Evolutionary conservation across 2,329 filamentous ascomycete species (phyloP).

Genomic region (Colletotrichum incanum): DNA sequence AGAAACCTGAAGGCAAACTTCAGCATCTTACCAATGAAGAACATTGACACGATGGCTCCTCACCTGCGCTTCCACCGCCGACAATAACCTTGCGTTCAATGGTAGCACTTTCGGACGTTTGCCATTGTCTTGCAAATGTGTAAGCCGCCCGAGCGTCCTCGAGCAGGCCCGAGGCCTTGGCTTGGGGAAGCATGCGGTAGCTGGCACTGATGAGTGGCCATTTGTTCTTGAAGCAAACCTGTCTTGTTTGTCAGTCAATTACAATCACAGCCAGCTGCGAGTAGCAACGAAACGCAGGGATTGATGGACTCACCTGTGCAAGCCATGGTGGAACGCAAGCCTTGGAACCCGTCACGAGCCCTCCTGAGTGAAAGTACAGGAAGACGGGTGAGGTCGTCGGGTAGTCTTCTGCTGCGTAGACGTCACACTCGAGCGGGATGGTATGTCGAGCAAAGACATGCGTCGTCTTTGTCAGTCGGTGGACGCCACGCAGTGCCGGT

Average conservation of each 20-base stretch:
- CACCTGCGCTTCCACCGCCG: constrained; percentile 54
- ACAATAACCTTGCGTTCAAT: constrained; percentile 49
- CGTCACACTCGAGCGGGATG: constrained; percentile 54
- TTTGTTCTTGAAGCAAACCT: constrained; percentile 51
- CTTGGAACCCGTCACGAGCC: constrained; percentile 52
- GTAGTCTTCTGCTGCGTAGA: constrained; percentile 50
- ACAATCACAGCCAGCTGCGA: not conserved
- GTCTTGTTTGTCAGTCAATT: not conserved
- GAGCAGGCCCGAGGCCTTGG: constrained; percentile 47
- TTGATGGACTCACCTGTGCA: constrained; percentile 49
- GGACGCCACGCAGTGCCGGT: not conserved
- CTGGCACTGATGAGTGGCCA: constrained; percentile 55
- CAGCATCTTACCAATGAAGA: not conserved
- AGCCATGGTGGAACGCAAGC: constrained; percentile 55
- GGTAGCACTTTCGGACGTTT: not conserved
- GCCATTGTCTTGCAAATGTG: constrained; percentile 49
- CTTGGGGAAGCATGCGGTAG: constrained; percentile 55
- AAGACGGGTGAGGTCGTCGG: constrained; percentile 49
- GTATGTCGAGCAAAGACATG: constrained; percentile 51
- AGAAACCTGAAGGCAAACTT: constrained; percentile 48
- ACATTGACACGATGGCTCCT: not conserved
- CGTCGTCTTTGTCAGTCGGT: constrained; percentile 45
- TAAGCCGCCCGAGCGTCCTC: constrained; percentile 53
- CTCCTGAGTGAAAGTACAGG: constrained; percentile 57
- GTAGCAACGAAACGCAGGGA: not conserved